A percentile compares a stretch with the other conserved stretches of the same genome.
Conservation (phyloP, 176 grass and related monocot genomes). For the Aegilops tauschii region DNA sequence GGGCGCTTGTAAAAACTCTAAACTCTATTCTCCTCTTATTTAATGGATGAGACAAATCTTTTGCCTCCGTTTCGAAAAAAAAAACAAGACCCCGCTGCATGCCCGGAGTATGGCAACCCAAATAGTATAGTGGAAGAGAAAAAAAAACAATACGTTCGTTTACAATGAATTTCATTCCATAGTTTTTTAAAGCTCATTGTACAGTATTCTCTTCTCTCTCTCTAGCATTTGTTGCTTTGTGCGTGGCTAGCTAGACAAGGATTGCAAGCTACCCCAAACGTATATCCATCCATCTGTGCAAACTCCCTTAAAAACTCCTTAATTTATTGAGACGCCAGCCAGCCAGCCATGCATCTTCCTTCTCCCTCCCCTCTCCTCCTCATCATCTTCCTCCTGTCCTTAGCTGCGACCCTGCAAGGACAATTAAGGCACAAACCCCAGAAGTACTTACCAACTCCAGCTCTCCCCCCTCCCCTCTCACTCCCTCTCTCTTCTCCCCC, state of each 20-base stretch:
- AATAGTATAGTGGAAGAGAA: background rate
- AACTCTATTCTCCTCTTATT: too few species aligned
- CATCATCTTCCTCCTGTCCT: background rate
- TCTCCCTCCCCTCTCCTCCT: background rate
- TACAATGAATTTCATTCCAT: background rate
- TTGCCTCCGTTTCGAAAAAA: too few species aligned
- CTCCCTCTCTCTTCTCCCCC: background rate
- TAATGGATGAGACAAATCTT: too few species aligned
- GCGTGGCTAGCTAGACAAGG: constrained; percentile 1
- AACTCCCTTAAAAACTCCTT: constrained; percentile 27
- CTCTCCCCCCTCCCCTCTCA: background rate
- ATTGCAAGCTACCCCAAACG: constrained; percentile 29
- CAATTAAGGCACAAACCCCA: constrained; percentile 44
- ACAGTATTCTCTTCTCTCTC: background rate
- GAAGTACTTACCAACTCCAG: constrained; percentile 39
- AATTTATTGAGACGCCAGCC: constrained; percentile 27
- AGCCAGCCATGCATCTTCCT: background rate
- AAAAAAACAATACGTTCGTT: background rate
- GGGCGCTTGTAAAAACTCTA: too few species aligned
- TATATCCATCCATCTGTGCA: constrained; percentile 13
- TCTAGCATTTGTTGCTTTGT: background rate
- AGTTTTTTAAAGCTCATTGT: background rate
- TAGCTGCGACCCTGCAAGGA: constrained; percentile 5
- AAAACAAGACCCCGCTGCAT: background rate
- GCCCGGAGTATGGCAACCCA: background rate